Percentiles rank a stretch among this genome's conserved stretches.
Conservation (phyloP, 148 eudicot species). For the Heliamphora exappendiculata region DNA sequence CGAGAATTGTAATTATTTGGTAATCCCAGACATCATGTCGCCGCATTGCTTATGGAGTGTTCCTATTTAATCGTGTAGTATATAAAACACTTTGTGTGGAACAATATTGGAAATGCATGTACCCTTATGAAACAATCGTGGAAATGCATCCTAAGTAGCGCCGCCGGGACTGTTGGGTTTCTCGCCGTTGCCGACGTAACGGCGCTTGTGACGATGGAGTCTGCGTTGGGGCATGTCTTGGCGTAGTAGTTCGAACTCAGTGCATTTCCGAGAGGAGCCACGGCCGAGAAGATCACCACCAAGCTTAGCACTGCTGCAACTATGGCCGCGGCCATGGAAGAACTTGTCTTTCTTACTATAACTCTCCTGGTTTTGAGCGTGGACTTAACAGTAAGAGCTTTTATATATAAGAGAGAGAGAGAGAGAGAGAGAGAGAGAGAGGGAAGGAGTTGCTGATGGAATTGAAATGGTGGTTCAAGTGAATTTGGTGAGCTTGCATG, state of each 20-base stretch:
- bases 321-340: slow-evolving; percentile 34
- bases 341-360: background rate
- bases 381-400: slow-evolving; percentile 9
- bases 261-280: slow-evolving; percentile 30
- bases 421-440: background rate
- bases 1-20: too few species aligned
- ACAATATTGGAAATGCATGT: too few species aligned
- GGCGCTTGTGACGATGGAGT: slow-evolving; percentile 31
- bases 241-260: slow-evolving; percentile 62
- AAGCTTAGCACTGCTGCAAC: slow-evolving; percentile 27
- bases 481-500: slow-evolving; percentile 41
- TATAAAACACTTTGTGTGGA: too few species aligned
- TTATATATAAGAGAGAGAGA: slow-evolving; percentile 24
- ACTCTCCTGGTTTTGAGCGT: background rate
- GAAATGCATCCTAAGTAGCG: slow-evolving; percentile 82
- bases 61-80: too few species aligned
- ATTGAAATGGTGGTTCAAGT: slow-evolving; percentile 24
- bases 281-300: slow-evolving; percentile 23
- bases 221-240: slow-evolving; percentile 59
- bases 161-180: slow-evolving; percentile 71
- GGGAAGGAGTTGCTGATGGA: slow-evolving; percentile 16
- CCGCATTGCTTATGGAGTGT: too few species aligned
- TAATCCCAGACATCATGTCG: too few species aligned
- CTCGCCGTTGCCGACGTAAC: slow-evolving; percentile 33
- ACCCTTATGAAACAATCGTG: slow-evolving; percentile 93